Evolutionary conservation across 371 early-diverging fungal species (phyloP), one percentile per base, ranked within the genome.

Genomic region (Mucor saturninus): DNA sequence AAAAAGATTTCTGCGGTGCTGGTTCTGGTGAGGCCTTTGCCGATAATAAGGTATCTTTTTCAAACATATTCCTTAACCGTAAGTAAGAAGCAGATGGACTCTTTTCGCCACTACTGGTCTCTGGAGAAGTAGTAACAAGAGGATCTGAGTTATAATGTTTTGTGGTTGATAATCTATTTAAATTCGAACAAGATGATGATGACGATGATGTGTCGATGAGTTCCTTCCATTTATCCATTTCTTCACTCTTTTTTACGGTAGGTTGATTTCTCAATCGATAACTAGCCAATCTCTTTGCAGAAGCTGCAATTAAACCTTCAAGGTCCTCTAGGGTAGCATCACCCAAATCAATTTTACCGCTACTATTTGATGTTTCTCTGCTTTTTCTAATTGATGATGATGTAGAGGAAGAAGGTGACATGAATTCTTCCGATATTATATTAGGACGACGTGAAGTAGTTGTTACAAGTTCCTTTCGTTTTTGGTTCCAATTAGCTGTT

Each of bases 291-390:
- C 79, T 55, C 55, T 76, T 71, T 21, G 81, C 81, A 35, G 81
- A 81, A 15, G 76, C 76, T 21, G 81, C 81, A 66, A 81, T 81
- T 15, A 81, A 43, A 4, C 68, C 77, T 65, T 81, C 76, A 4
- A 81, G 54, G 58, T 78, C 79, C 49, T 80, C 80, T 35, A 80
- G 54, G 2, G 72, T 76, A 3, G 77, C 77, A 29, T 80, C 80
- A 15, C 71, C 74, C 38, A 72, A 59, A 62, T 73, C 73, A 13
- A 73, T 55, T 52, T 56, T 74, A n/a, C 48, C 21, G 9, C 37
- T 39, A 43, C 31, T 56, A 5, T 48, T 43, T 2, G 46, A 58
- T 30, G 61, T 5, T 13, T 59, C 39, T 59, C 64, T 35, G 7
- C 54, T 55, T 35, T 35, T 35, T 35, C 35, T 4, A 35, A 35